Conservation (phyloP, 2,329 filamentous ascomycete genomes). For the Parastagonospora nodorum region DNA sequence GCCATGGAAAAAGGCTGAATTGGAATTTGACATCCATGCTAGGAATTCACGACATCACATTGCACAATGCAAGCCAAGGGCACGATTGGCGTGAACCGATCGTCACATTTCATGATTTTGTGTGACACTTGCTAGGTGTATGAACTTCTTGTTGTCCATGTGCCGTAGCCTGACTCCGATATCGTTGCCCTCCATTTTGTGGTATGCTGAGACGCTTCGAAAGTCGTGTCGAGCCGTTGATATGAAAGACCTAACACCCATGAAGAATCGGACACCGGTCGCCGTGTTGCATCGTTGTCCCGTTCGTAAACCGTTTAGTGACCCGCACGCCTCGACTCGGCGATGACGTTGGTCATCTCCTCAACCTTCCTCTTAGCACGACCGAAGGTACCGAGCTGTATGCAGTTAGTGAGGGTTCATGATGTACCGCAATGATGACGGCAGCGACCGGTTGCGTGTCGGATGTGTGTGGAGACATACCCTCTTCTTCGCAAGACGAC, state of each 20-base stretch:
- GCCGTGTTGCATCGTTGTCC: slow-evolving; percentile 32
- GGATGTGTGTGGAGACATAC: slow-evolving; percentile 59
- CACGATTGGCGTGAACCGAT: slow-evolving; percentile 41
- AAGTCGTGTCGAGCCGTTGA: slow-evolving; percentile 37
- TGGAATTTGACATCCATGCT: slow-evolving; percentile 99
- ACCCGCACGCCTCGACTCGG: slow-evolving; percentile 83
- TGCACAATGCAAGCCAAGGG: slow-evolving; percentile 7
- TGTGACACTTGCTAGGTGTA: slow-evolving; percentile 42
- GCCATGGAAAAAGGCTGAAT: slow-evolving; percentile 76
- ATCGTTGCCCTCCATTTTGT: slow-evolving; percentile 35
- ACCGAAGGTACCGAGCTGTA: slow-evolving; percentile 93
- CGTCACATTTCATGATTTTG: slow-evolving; percentile 45
- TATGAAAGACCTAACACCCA: slow-evolving; percentile 43
- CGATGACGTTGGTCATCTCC: slow-evolving; percentile 97
- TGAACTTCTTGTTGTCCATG: slow-evolving; percentile 30
- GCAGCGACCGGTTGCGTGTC: slow-evolving; percentile 1
- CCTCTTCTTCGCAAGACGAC: slow-evolving; percentile 99
- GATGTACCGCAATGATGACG: neutral
- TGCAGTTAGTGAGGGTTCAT: slow-evolving; percentile 31
- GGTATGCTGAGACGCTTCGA: slow-evolving; percentile 35
- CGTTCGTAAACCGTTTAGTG: slow-evolving; percentile 58
- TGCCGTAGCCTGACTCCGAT: slow-evolving; percentile 39
- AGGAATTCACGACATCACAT: slow-evolving; percentile 8
- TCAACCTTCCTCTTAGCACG: slow-evolving; percentile 99
- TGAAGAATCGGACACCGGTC: slow-evolving; percentile 40